These are phyloP conservation scores for Suillus clintonianus DNA, from an alignment of 768 basidiomycete species.

Conservation along the genomic window DNA sequence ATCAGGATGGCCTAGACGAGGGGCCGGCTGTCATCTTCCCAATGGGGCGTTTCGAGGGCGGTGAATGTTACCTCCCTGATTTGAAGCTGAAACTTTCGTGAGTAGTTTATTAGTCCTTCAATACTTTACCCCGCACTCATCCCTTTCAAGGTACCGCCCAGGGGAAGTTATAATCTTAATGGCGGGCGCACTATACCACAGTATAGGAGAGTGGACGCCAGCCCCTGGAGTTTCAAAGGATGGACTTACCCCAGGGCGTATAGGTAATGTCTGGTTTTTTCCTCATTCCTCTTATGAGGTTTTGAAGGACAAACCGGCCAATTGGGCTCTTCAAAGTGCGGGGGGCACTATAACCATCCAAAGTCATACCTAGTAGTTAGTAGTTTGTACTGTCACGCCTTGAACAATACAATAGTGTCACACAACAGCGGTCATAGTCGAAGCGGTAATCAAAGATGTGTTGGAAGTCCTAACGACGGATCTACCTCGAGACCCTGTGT, in stretches of 20 bases:
- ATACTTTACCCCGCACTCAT: no score
- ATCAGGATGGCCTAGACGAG: neutral
- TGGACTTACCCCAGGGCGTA: no score
- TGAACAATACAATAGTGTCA: no score
- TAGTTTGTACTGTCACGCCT: no score
- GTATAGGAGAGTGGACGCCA: neutral
- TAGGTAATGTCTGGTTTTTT: neutral
- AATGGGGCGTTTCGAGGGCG: neutral
- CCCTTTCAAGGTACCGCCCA: neutral
- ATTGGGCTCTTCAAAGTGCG: neutral
- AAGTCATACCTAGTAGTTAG: no score
- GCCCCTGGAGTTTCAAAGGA: neutral
- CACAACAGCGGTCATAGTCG: slow-evolving; percentile 59
- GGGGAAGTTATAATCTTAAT: neutral
- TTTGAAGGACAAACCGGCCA: neutral
- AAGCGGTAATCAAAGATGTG: slow-evolving; percentile 67
- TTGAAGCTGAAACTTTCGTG: neutral
- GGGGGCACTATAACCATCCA: neutral
- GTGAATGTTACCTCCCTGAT: neutral
- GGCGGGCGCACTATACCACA: neutral
- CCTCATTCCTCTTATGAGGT: neutral
- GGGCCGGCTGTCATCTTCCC: neutral
- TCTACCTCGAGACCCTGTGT: slow-evolving; percentile 70
- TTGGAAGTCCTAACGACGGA: slow-evolving; percentile 59
- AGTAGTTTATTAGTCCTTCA: neutral